Evolutionary conservation across 148 eudicot species (phyloP).

Genomic region (Cornus suecica): DNA sequence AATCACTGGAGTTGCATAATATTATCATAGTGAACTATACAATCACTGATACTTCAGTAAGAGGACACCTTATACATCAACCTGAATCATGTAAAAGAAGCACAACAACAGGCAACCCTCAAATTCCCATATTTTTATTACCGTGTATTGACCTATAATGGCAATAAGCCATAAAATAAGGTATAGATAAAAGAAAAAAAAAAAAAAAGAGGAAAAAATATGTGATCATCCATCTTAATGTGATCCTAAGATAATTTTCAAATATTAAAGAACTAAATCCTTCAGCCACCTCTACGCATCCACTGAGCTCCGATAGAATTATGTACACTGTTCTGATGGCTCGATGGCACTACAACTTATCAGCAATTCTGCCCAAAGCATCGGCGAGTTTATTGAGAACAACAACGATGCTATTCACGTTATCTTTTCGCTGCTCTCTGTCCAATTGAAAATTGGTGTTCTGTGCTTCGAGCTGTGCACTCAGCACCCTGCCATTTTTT

Average conservation of each 20-base stretch:
- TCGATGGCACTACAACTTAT: constrained; percentile 63
- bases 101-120: constrained; percentile 5
- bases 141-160: constrained; percentile 5
- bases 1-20: background rate
- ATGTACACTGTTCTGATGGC: constrained; percentile 16
- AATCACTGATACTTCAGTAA: background rate
- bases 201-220: background rate
- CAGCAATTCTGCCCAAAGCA: constrained; percentile 88
- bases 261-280: constrained; percentile 7
- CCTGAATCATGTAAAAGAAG: background rate
- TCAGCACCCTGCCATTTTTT: constrained; percentile 59
- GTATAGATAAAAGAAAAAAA: background rate
- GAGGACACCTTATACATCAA: background rate
- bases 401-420: constrained; percentile 54
- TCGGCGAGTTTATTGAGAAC: constrained; percentile 84
- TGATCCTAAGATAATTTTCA: constrained; percentile 5
- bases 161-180: constrained; percentile 12
- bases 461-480: constrained; percentile 70
- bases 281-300: constrained; percentile 10
- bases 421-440: constrained; percentile 71
- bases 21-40: background rate
- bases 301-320: background rate
- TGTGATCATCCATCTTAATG: background rate
- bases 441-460: constrained; percentile 60
- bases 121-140: constrained; percentile 14